Evolutionary conservation across 495 filamentous ascomycete genomes (phyloP), one percentile per base, ranked within the genome.

Genomic region (Aspergillus bertholletiae): DNA sequence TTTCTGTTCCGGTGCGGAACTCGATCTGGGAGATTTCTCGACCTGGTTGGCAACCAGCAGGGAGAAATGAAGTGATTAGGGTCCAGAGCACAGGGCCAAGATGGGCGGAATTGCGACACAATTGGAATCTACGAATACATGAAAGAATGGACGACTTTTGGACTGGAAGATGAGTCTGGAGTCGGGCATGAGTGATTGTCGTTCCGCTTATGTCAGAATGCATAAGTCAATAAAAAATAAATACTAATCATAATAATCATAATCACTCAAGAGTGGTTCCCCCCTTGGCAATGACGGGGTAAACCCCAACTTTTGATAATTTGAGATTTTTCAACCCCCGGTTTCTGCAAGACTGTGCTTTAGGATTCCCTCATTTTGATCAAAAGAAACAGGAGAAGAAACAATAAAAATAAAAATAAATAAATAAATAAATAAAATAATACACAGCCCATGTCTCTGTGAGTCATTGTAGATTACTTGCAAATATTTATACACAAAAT

Each of bases 401-500:
- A 17, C 18, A 12, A 12, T 12, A 43, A 40, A 21, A 22, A 7
- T n/a, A n/a, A 28, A 28, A 47, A 47, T 12, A 47, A 17, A 47
- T 17, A 27, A 18, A 30, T 11, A 17, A 32, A 13, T 35, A 43
- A 22, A 17, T 17, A 12, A 12, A 3, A 43, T 20, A 21, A 22
- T 21, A 43, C 39, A 43, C 17, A 22, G 20, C 18, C 39, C 39
- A 22, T 11, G 21, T 43, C 9, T 18, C 39, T 49, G 45, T 24
- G 34, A 27, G 44, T 49, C 26, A 41, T 46, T n/a, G 43, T 35
- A 56, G 37, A 51, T 40, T 28, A 56, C 28, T 40, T 26, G 27
- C 18, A 8, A 40, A 47, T 56, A 51, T 53, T 51, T 54, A 46
- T 62, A 51, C 60, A 54, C 51, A 51, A 35, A 49, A 41, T 17